Evolutionary conservation across 2,329 filamentous ascomycete species (phyloP), one percentile per base, ranked within the genome.

Genomic region (Colletotrichum navitas): DNA sequence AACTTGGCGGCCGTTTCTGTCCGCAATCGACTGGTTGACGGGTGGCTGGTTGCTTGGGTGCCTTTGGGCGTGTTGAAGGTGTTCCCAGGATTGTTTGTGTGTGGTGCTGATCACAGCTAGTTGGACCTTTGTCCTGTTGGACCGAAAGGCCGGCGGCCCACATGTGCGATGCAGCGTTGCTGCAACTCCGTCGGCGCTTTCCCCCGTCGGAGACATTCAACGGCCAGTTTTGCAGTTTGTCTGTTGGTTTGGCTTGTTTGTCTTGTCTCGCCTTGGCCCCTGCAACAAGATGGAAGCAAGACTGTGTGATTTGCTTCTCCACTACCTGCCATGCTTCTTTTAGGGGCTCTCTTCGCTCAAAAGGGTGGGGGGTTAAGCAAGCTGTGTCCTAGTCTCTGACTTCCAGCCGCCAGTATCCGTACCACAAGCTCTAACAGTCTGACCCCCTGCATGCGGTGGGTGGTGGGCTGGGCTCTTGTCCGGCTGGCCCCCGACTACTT

Each of bases 1-100:
- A 66, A 32, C 68, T 71, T 71, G 68, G 68, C 64, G 58, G 29
- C 52, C 64, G 51, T 55, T 68, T 39, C 55, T 55, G 45, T 66
- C 43, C 29, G 66, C 60, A 39, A 34, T 24, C 51, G 39, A 54
- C 56, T 36, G 29, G 29, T 34, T n/a, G 26, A 24, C 45, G 26
- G 24, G 16, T 43, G 41, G 39, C 14, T 41, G 39, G 39, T 18
- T 41, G 16, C 39, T 41, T 59, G 43, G 56, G 39, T 43, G 56
- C 14, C 43, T 47, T 10, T 12, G 41, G 24, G 24, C 47, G 18
- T 16, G 26, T 18, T 56, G 34, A 10, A 39, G 21, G 21, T 34
- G 43, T 59, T 26, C 18, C 45, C 24, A 63, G 16, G 24, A 24
- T 58, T 67, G 52, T 59, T 54, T 52, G 29, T 29, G 29, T 68